Evolutionary conservation across 2,329 filamentous ascomycete species (phyloP), one percentile per base, ranked within the genome.

Genomic region (Coleophoma cylindrospora): DNA sequence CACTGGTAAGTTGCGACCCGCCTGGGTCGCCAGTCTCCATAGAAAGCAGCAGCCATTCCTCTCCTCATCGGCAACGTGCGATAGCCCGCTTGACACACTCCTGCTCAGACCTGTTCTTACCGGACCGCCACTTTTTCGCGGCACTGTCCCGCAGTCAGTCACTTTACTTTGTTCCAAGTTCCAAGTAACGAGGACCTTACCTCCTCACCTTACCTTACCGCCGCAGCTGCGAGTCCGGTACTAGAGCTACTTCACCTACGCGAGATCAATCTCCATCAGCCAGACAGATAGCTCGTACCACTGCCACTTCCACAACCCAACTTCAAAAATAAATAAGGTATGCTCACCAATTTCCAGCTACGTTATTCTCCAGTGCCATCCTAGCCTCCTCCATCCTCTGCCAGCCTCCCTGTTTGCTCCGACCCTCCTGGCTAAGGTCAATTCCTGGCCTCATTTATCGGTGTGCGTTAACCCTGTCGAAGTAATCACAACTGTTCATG

Each of bases 361-460:
- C 50, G 46, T 27, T 27, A 27, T 55, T 44, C 8, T 44, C 41
- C 27, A 22, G 19, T 27, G 14, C 41, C 13, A 54, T 45, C 50
- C 49, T 40, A 34, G 34, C 37, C 21, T n/a, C n/a, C 22, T 43
- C 40, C 22, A 15, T 36, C 46, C 14, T 43, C 49, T 47, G 47
- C 53, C 52, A 57, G 52, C 40, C 49, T 47, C 45, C 49, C 46
- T 46, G 43, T 57, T 56, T 56, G 55, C 53, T 53, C 52, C 48
- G 51, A 52, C 53, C 59, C 53, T 61, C 55, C 56, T 54, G 54
- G 55, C 55, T 53, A 54, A 55, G 57, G 55, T 59, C 54, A 44
- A 61, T 53, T 45, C 48, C 52, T 58, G 54, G 54, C 53, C 52
- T 50, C 45, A 53, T 57, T 55, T 49, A 50, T 43, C 51, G 45